phyloP scores from a whole-genome alignment of 225 moss, liverwort and hornwort species.

The Takakia lepidozioides region DNA sequence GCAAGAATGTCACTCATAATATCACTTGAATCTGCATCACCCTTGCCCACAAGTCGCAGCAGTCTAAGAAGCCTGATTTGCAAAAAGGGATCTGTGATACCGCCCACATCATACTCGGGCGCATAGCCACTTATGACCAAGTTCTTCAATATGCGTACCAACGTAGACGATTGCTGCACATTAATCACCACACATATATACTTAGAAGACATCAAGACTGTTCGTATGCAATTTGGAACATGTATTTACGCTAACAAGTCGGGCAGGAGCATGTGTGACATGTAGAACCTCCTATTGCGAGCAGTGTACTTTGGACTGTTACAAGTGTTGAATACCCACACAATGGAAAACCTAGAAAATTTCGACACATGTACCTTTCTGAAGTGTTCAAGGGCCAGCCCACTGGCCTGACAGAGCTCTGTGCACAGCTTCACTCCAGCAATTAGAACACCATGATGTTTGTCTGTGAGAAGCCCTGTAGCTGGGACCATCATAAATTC shows the following conservation, averaged over 20 bases:
- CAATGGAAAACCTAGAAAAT: no score
- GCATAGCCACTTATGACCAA: slow-evolving; percentile 54
- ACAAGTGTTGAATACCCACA: no score
- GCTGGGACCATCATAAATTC: slow-evolving; percentile 56
- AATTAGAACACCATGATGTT: slow-evolving; percentile 60
- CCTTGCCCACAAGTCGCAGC: slow-evolving; percentile 48
- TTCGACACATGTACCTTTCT: slow-evolving; percentile 28
- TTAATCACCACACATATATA: slow-evolving; percentile 7
- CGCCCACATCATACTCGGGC: slow-evolving; percentile 55
- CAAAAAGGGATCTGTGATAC: slow-evolving; percentile 55
- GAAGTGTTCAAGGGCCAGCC: slow-evolving; percentile 48
- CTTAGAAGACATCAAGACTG: neutral
- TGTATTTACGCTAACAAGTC: no score
- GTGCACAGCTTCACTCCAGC: slow-evolving; percentile 50
- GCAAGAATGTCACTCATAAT: slow-evolving; percentile 59
- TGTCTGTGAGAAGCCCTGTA: slow-evolving; percentile 37
- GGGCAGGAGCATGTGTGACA: neutral
- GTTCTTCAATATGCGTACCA: slow-evolving; percentile 47
- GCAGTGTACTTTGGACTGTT: no score
- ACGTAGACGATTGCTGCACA: slow-evolving; percentile 38
- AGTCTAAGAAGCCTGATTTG: slow-evolving; percentile 50
- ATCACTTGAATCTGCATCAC: slow-evolving; percentile 52
- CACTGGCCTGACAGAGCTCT: slow-evolving; percentile 44
- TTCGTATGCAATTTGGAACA: no score
- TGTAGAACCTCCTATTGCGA: no score